Conservation (phyloP, 1,139 yeast genomes). For the Suhomyces bolitotheri region DNA sequence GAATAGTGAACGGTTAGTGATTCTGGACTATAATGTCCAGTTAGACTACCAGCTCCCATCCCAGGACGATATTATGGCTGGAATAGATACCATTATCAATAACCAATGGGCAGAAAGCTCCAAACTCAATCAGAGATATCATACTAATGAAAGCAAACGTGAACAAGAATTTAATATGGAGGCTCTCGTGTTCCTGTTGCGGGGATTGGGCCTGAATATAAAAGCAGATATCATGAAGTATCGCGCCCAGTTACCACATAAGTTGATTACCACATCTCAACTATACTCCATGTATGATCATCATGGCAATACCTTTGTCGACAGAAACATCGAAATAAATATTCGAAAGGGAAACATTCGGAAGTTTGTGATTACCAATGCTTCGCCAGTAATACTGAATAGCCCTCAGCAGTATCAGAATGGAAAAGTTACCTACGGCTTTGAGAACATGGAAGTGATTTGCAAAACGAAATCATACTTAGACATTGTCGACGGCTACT, state of each 20-base stretch:
- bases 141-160: constrained; percentile 14
- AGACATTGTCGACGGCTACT: constrained; percentile 18
- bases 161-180: constrained; percentile 21
- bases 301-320: constrained; percentile 48
- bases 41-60: constrained; percentile 40
- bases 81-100: constrained; percentile 34
- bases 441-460: constrained; percentile 45
- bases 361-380: constrained; percentile 46
- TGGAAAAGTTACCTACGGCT: constrained; percentile 46
- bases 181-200: constrained; percentile 34
- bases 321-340: constrained; percentile 37
- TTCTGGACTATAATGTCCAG: constrained; percentile 39
- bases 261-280: constrained; percentile 41
- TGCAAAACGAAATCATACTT: constrained; percentile 29
- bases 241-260: constrained; percentile 35
- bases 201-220: constrained; percentile 34
- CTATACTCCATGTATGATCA: constrained; percentile 42
- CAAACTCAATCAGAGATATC: constrained; percentile 25
- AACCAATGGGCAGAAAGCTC: constrained; percentile 46
- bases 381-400: constrained; percentile 47
- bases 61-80: constrained; percentile 33
- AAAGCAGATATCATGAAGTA: constrained; percentile 44
- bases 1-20: constrained; percentile 17
- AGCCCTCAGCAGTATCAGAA: constrained; percentile 32
- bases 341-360: constrained; percentile 36